Conservation (phyloP, 1,284 basidiomycete genomes). For the Leccinum pallidistipes region DNA sequence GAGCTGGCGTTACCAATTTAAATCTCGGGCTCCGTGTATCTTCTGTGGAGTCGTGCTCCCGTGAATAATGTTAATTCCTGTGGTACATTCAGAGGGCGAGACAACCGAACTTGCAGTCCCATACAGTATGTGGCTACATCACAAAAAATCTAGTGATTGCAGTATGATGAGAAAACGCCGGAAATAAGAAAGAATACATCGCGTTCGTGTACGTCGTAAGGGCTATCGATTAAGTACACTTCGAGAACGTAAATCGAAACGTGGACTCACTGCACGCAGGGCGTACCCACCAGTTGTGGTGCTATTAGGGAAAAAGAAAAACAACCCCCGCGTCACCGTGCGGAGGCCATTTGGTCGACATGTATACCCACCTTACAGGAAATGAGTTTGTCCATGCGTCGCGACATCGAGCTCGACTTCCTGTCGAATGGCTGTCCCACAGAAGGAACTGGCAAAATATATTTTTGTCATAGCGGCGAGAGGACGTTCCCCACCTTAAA, state of each 20-base stretch:
- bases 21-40: too few relatives aligned
- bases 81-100: too few relatives aligned
- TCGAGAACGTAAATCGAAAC: background rate
- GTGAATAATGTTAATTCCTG: too few relatives aligned
- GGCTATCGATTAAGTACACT: background rate
- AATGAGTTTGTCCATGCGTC: slow-evolving; percentile 21
- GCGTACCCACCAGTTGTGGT: background rate
- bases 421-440: slow-evolving; percentile 12
- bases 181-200: background rate
- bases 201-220: background rate
- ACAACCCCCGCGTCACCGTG: background rate
- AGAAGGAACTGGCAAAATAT: background rate
- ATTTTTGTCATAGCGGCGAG: background rate
- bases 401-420: slow-evolving; percentile 23
- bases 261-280: background rate
- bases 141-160: too few relatives aligned
- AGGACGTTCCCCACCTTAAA: slow-evolving; percentile 24
- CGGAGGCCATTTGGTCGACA: background rate
- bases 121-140: too few relatives aligned
- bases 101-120: too few relatives aligned
- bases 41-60: too few relatives aligned
- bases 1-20: too few relatives aligned
- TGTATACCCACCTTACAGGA: slow-evolving; percentile 17
- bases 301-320: background rate
- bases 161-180: background rate